phyloP scores from a whole-genome alignment of 2,329 filamentous ascomycete species.

The Phoma sp. region DNA sequence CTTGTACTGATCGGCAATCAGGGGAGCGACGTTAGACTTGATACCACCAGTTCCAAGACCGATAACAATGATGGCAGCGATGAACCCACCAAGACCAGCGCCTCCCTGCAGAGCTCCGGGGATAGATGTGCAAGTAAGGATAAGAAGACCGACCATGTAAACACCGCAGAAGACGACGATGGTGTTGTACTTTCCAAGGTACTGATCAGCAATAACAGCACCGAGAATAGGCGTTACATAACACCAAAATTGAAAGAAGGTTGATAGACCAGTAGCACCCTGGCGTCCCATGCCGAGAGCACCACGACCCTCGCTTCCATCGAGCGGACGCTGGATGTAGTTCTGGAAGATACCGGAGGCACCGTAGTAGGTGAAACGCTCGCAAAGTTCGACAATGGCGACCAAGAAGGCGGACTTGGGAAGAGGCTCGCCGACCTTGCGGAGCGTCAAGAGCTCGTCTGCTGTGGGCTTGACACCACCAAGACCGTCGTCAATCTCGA shows the following conservation, averaged over 20 bases:
- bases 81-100: conserved; percentile 68
- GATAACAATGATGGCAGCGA: conserved; percentile 67
- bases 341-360: conserved; percentile 58
- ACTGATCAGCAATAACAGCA: conserved; percentile 69
- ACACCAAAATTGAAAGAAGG: conserved; percentile 55
- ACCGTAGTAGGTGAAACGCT: conserved; percentile 58
- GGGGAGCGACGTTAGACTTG: conserved; percentile 74
- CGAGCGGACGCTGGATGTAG: conserved; percentile 53
- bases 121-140: conserved; percentile 70
- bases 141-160: conserved; percentile 70
- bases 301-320: conserved; percentile 48
- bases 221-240: conserved; percentile 54
- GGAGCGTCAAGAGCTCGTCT: conserved; percentile 51
- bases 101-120: conserved; percentile 68
- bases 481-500: conserved; percentile 36
- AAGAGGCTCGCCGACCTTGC: conserved; percentile 55
- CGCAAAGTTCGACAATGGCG: conserved; percentile 58
- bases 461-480: conserved; percentile 50
- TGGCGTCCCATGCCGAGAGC: conserved; percentile 53
- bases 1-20: conserved; percentile 58
- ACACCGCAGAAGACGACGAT: conserved; percentile 70
- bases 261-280: conserved; percentile 54
- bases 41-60: conserved; percentile 79
- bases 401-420: conserved; percentile 56
- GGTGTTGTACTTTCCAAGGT: conserved; percentile 73